Conservation (phyloP, 768 basidiomycete genomes). For the Phylloporus scabripes region DNA sequence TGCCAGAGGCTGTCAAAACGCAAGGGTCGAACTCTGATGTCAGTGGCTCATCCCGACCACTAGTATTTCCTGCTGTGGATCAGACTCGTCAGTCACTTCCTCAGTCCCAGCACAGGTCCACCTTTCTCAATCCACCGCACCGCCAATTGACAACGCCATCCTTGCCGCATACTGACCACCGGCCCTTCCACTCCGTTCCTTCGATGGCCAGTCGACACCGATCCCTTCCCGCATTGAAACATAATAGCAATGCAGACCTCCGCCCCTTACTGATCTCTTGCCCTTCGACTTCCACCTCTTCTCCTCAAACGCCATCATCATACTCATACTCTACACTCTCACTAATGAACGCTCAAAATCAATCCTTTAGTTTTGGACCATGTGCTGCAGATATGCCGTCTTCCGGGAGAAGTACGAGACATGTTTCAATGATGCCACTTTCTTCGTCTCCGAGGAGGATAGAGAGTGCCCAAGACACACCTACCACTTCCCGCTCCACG, state of each 20-base stretch:
- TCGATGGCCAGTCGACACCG: constrained; percentile 12
- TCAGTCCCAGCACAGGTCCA: constrained; percentile 3
- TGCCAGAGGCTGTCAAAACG: background rate
- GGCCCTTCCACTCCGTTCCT: background rate
- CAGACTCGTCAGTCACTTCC: constrained; percentile 5
- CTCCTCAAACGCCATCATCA: constrained; percentile 9
- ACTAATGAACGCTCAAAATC: background rate
- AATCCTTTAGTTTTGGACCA: background rate
- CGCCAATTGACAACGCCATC: constrained; percentile 13
- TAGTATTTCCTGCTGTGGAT: constrained; percentile 8
- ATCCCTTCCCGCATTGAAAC: constrained; percentile 22
- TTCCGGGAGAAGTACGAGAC: constrained; percentile 4
- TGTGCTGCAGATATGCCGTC: background rate
- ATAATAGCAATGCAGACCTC: background rate
- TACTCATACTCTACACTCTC: constrained; percentile 2
- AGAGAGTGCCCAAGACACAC: background rate
- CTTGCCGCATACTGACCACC: background rate
- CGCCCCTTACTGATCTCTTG: background rate
- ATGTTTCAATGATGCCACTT: constrained; percentile 18
- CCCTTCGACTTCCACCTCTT: background rate
- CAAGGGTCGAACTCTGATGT: background rate
- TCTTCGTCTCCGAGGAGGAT: constrained; percentile 11
- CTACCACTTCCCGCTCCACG: background rate
- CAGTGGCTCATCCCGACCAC: background rate
- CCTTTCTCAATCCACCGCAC: background rate